Base-by-base conservation (phyloP, 1,284 basidiomycete species). In the Pseudozyma flocculosa region DNA sequence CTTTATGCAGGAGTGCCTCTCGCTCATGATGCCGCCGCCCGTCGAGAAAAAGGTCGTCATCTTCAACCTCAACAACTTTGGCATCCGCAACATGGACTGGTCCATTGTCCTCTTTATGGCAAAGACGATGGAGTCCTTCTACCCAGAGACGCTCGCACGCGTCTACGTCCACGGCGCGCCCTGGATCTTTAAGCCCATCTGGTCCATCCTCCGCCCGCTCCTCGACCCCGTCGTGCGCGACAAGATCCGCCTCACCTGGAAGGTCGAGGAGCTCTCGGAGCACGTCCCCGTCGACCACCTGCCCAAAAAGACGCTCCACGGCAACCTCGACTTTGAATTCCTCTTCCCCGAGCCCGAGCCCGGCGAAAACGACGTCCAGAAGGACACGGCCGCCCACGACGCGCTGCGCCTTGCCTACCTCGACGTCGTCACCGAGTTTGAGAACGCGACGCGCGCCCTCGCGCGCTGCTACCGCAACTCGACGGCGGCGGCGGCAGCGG, bases 121-220 rank as follows among this genome's bases (percentile, higher is more conserved):
- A 40, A 75, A 75, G 54, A 72, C 70, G 13, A 68, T 75, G 62
- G 70, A 73, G 39, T 58, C 54, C 21, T 73, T 68, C 52, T 75
- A 73, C 32, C 69, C 64, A 2, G 72, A 74, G 43, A 71, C 68
- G 11, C 40, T 73, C 21, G 63, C 71, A n/a, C 32, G 71, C 2
- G 60, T 75, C 24, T 73, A 72, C 30, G 70, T 73, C 13, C 71
- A 73, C 46, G 59, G 68, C 36, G 67, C 72, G 19, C 72, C 72
- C 2, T 75, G 72, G 72, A 70, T 75, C 57, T 75, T 75, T 43
- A 70, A 68, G 44, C 70, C 70, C 4, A 72, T 75, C 45, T 75
- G 72, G 72, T 55, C 60, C 42, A 73, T 75, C 37, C 50, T 75
- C 4, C 53, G 64, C 22, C 72, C 72, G 10, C 46, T 75, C 30